Evolutionary conservation across 139 green algal species (phyloP).

Genomic region (Yamagishiella unicocca): DNA sequence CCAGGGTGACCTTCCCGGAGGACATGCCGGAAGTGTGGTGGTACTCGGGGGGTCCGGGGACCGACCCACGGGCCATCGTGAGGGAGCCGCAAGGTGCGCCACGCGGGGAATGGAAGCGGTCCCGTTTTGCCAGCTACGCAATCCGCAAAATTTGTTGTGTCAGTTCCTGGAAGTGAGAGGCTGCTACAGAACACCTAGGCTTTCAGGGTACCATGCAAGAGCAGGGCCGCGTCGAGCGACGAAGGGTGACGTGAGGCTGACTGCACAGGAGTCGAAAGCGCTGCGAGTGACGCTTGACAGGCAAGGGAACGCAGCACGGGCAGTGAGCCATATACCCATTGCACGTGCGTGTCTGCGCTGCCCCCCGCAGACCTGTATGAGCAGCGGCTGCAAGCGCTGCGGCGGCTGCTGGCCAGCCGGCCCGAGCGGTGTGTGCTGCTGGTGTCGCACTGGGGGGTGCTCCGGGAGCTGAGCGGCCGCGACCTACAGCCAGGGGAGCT

Average conservation of each 20-base stretch:
- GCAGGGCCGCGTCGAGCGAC: not conserved
- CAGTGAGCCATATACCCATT: too few relatives aligned
- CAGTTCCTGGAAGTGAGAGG: too few relatives aligned
- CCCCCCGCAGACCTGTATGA: constrained; percentile 1
- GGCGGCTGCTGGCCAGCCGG: not conserved
- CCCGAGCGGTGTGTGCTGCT: constrained; percentile 8
- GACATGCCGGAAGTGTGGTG: constrained; percentile 44
- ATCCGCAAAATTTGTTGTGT: not conserved
- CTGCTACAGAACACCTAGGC: not conserved
- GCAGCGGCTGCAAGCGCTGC: not conserved
- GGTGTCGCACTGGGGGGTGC: constrained; percentile 34
- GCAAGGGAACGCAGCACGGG: too few relatives aligned
- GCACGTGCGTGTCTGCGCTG: not conserved
- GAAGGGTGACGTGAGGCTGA: not conserved
- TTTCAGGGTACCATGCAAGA: not conserved
- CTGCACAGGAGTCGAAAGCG: not conserved
- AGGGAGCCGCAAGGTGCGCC: constrained; percentile 23
- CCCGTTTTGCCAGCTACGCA: not conserved
- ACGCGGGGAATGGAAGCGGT: not conserved
- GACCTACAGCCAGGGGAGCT: constrained; percentile 31
- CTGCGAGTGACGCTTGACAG: too few relatives aligned
- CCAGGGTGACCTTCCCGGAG: constrained; percentile 7
- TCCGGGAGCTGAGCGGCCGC: not conserved
- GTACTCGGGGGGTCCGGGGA: not conserved
- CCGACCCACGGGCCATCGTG: not conserved